Percentiles rank a stretch among this genome's conserved stretches.
These are phyloP conservation scores for Cutaneotrichosporon sp. DNA, from an alignment of 1,284 basidiomycete genomes.

Conservation along the genomic window DNA sequence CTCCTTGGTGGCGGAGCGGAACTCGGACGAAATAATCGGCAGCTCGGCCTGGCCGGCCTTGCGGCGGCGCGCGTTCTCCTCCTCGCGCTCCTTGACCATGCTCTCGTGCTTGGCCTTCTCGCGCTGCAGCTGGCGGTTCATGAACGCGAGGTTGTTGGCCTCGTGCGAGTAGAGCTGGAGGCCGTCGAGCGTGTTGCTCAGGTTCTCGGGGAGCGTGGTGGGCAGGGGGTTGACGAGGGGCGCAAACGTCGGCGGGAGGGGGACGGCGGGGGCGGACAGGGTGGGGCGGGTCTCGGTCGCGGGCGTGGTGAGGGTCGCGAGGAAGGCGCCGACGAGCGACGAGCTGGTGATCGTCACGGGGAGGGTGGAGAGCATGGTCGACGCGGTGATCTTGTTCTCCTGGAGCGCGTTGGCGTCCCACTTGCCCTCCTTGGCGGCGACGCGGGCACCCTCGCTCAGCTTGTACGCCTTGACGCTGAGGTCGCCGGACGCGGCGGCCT, in stretches of 20 bases:
- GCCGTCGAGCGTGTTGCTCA: slow-evolving; percentile 80
- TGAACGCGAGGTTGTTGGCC: slow-evolving; percentile 90
- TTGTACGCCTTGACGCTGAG: slow-evolving; percentile 90
- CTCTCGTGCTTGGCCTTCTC: slow-evolving; percentile 82
- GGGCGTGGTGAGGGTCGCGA: slow-evolving; percentile 66
- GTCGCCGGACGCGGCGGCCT: slow-evolving; percentile 74
- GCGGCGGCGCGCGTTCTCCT: slow-evolving; percentile 81
- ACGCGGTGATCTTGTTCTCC: slow-evolving; percentile 83
- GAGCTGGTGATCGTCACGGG: slow-evolving; percentile 88
- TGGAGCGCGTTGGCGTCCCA: slow-evolving; percentile 87
- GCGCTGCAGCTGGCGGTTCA: slow-evolving; percentile 85
- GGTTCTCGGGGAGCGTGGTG: slow-evolving; percentile 58
- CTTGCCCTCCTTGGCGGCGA: slow-evolving; percentile 80
- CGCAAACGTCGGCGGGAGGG: slow-evolving; percentile 60
- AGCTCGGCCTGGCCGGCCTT: slow-evolving; percentile 83
- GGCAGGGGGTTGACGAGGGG: slow-evolving; percentile 52
- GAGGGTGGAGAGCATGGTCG: slow-evolving; percentile 85
- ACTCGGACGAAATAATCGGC: slow-evolving; percentile 79
- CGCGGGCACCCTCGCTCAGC: slow-evolving; percentile 78
- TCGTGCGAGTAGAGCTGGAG: slow-evolving; percentile 86
- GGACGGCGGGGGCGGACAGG: slow-evolving; percentile 37
- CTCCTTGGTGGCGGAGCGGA: slow-evolving; percentile 84
- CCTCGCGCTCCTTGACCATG: slow-evolving; percentile 77
- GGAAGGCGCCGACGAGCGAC: slow-evolving; percentile 79
- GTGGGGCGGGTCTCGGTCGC: slow-evolving; percentile 41